Evolutionary conservation across 768 basidiomycete species (phyloP), one percentile per base, ranked within the genome.

Genomic region (Boletus subparvulus): DNA sequence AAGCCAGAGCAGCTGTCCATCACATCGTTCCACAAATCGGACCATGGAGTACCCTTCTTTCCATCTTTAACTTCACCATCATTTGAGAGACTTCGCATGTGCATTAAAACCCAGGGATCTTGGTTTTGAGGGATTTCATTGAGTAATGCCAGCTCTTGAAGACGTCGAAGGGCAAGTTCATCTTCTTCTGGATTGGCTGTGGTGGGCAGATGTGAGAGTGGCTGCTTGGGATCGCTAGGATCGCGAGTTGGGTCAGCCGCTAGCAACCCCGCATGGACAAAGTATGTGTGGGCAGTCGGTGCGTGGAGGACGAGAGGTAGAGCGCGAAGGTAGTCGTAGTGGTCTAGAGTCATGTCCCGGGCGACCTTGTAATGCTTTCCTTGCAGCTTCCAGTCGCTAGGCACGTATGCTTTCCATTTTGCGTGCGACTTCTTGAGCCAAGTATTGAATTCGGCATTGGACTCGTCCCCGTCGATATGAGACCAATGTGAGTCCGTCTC

Each of bases 211-310:
- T 78, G 81, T 3, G 89, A 82, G 17, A 95, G 79, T 3, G 93
- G 93, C 65, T 95, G 93, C 12, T 73, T 76, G 26, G 73, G 71
- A 61, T 84, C 75, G 24, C 74, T 75, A 17, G 74, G 68, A 30
- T 80, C 67, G 58, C 77, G 80, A 1, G 70, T 73, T 3, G 92
- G 87, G 66, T 96, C 84, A 6, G 78, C 80, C 0, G 93, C 80
- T 2, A 98, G 78, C 19, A 96, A 65, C 7, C 95, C 95, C 2
- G 85, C 94, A 62, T 97, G 94, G 2, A 87, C 90, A 46, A 95
- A 78, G 73, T 85, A 86, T 1, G 85, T 73, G 65, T 95, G 91
- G 3, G 88, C 82, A 3, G 80, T 79, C 0, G 93, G 91, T 16
- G 90, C 73, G 66, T 96, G 85, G 9, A 94, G 75, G 47, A 80